Base-by-base conservation (phyloP, 2,329 filamentous ascomycete genomes). In the Pyricularia sp. region DNA sequence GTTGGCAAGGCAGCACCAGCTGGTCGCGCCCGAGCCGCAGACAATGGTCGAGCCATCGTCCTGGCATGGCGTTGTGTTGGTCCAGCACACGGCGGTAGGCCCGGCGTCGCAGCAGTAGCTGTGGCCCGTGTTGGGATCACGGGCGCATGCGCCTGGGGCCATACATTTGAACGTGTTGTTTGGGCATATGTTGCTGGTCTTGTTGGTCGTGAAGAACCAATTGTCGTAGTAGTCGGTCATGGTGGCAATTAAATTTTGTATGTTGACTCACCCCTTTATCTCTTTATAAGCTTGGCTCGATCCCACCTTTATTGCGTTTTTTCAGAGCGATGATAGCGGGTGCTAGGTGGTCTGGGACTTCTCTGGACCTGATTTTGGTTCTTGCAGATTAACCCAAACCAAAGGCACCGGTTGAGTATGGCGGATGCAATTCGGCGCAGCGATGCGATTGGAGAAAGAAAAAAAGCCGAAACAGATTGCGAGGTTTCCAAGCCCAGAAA, bases 171-270 rank as follows among this genome's bases (percentile, higher is more conserved):
- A 59, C 42, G 23, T 25, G 31, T 69, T 70, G 26, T 68, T 71
- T 0, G 72, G 71, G 28, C 72, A 73, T 4, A 65, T 69, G 42
- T 70, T 64, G 36, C 28, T 42, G 11, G 70, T 69, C 26, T 69
- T 58, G 26, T 70, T 69, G 61, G 72, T 72, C 11, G 72, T 69
- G 64, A 71, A 73, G 65, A 59, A 71, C 68, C 70, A 73, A 68
- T 70, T 31, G 69, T 72, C 69, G 31, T 70, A 72, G 63, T 69
- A 70, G 42, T 70, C 68, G 4, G 68, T 50, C 69, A 71, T 70
- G 67, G 23, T 59, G 33, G 20, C 17, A 42, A 20, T 42, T 20
- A 14, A 31, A 10, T 4, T 4, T 6, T 36, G 31, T 36, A 12
- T 1, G n/a, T n/a, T n/a, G n/a, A n/a, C 3, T 14, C 33, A 14